Evolutionary conservation across 495 filamentous ascomycete species (phyloP), one percentile per base, ranked within the genome.

Genomic region (Penicillium ochrochloron): DNA sequence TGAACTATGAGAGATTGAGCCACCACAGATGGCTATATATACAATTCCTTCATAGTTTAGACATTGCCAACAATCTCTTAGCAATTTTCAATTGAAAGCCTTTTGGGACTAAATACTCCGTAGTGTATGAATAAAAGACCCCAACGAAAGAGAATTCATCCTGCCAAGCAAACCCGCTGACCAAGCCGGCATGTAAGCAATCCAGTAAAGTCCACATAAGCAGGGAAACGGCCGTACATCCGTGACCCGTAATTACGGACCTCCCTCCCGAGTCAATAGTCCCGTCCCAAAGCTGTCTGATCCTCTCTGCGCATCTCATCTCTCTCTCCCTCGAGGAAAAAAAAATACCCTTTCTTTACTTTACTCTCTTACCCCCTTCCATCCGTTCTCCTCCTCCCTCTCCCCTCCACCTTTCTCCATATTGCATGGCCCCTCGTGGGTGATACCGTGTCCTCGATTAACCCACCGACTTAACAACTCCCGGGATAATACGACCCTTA

Each of bases 291-390:
- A 39, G 39, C 19, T 44, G 55, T 42, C 44, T n/a, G 12, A 4
- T 41, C 46, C 42, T 62, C 64, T 60, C 65, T 57, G 27, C n/a
- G 54, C 56, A 54, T 57, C 63, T 64, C 57, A 51, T 67, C 62
- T 62, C 62, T 66, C 64, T 51, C 53, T 62, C 59, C 33, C 60
- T 65, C 48, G 21, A 50, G 53, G 41, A 65, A 67, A 62, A 65
- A 62, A 39, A 48, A 58, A 56, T 37, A 23, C 56, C 31, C 37
- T 31, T 48, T 57, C 31, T 33, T 3, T 12, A 48, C 54, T 58
- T 61, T 31, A 17, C 53, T 46, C 34, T 34, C 29, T 19, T 58
- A 25, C 23, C 35, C 57, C 57, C 61, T 15, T 55, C 46, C 53
- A 21, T 29, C 44, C 15, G 25, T 41, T 42, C 37, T 59, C 48